Percentiles rank a stretch among this genome's conserved stretches.
Evolutionary conservation across 176 grass and related monocot species (phyloP).

Genomic region (Puccinellia tenuiflora): DNA sequence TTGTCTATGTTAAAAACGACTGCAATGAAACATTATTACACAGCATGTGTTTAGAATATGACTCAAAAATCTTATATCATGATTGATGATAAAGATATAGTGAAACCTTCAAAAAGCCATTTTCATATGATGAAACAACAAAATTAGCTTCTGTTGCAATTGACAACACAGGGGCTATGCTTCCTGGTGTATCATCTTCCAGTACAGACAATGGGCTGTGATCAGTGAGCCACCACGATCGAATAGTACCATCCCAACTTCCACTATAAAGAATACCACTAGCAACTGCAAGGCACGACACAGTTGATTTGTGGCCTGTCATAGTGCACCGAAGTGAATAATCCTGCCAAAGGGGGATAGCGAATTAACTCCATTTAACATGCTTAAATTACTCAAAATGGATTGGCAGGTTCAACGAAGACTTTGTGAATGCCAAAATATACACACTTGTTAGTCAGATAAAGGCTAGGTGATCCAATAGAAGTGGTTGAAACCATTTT

Average conservation of each 20-base stretch:
- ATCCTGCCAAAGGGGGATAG: constrained; percentile 52
- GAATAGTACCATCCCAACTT: constrained; percentile 89
- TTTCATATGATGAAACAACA: constrained; percentile 74
- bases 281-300: constrained; percentile 70
- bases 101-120: constrained; percentile 83
- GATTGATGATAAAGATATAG: constrained; percentile 3
- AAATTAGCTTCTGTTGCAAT: constrained; percentile 61
- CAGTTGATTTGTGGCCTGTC: constrained; percentile 84
- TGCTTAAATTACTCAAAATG: neutral
- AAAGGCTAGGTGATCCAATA: neutral
- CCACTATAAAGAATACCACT: constrained; percentile 90
- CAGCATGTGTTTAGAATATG: neutral
- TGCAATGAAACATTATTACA: constrained; percentile 4
- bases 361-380: constrained; percentile 27
- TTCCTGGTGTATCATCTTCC: constrained; percentile 55
- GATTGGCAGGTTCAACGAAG: neutral
- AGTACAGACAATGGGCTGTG: constrained; percentile 76
- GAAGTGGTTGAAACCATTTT: neutral
- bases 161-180: constrained; percentile 72
- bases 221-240: constrained; percentile 92
- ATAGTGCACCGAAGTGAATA: constrained; percentile 78
- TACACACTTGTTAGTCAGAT: neutral
- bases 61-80: neutral
- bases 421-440: neutral
- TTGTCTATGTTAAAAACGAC: neutral